Conservation (phyloP, 169 alveolate genomes). For the Plasmodium gallinaceum region DNA sequence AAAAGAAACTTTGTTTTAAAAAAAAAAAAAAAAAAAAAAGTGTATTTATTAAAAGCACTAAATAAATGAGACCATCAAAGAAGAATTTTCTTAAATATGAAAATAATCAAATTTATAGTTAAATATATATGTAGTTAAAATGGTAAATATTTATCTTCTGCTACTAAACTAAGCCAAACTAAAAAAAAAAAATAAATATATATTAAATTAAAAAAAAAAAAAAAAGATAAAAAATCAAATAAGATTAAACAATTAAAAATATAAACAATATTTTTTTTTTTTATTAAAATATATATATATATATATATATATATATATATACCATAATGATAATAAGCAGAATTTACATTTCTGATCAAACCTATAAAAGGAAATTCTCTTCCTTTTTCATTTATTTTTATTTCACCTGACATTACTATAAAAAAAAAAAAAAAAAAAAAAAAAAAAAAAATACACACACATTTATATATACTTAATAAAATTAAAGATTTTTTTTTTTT, state of each 20-base stretch:
- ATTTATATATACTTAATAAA: neutral
- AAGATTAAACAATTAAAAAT: neutral
- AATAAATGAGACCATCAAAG: no score
- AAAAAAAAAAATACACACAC: neutral
- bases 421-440: slow-evolving; percentile 1
- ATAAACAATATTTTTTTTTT: neutral
- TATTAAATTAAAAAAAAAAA: neutral
- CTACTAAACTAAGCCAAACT: slow-evolving; percentile 61
- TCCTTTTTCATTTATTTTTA: slow-evolving; percentile 32
- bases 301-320: neutral
- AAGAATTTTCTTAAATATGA: neutral
- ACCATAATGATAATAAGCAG: slow-evolving; percentile 50
- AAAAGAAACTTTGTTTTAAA: no score
- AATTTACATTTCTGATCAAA: slow-evolving; percentile 43
- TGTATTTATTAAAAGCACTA: neutral
- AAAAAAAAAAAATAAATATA: slow-evolving; percentile 1
- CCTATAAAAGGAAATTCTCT: slow-evolving; percentile 45
- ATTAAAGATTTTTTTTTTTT: no score
- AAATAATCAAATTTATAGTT: neutral
- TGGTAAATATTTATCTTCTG: slow-evolving; percentile 67
- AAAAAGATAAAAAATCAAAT: neutral
- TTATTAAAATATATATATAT: no score
- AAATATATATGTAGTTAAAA: slow-evolving; percentile 17
- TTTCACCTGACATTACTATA: slow-evolving; percentile 19
- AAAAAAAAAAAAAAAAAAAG: neutral